A percentile compares a stretch with the other conserved stretches of the same genome.
Conservation (phyloP, 1,139 yeast genomes). For the Kluyveromyces sp. region DNA sequence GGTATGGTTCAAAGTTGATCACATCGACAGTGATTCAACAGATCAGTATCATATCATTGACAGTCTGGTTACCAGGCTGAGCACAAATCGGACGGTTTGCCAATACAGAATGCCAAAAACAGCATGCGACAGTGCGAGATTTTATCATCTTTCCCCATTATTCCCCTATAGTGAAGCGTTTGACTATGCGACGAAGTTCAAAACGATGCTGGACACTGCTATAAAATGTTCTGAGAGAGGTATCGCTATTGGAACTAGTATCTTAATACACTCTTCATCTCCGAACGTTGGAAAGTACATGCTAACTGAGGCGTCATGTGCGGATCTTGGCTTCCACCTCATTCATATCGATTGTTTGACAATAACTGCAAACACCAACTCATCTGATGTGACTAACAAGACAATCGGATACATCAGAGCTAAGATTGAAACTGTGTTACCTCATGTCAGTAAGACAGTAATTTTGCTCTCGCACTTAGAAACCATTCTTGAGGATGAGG, state of each 20-base stretch:
- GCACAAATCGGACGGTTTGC: constrained; percentile 17
- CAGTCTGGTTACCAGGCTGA: constrained; percentile 21
- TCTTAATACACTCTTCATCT: constrained; percentile 60
- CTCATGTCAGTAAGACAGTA: constrained; percentile 35
- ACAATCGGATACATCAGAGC: constrained; percentile 76
- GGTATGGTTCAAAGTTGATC: constrained; percentile 71
- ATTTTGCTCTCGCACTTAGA: constrained; percentile 71
- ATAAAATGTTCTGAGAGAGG: constrained; percentile 31
- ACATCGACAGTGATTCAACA: constrained; percentile 31
- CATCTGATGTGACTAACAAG: constrained; percentile 68
- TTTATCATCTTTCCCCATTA: constrained; percentile 34
- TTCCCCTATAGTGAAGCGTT: constrained; percentile 38
- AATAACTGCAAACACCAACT: constrained; percentile 41
- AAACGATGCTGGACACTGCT: constrained; percentile 45
- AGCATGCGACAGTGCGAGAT: constrained; percentile 44
- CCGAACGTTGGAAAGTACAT: constrained; percentile 78
- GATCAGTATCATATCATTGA: constrained; percentile 25
- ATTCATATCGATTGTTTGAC: constrained; percentile 64
- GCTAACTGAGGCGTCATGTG: constrained; percentile 48
- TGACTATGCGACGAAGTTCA: constrained; percentile 46
- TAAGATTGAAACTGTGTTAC: constrained; percentile 56
- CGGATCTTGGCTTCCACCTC: constrained; percentile 59
- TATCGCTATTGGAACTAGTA: constrained; percentile 47
- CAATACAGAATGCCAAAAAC: constrained; percentile 13
- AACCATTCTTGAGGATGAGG: constrained; percentile 59